Evolutionary conservation across 768 basidiomycete species (phyloP).

Genomic region (Clitopilus passeckerianus): DNA sequence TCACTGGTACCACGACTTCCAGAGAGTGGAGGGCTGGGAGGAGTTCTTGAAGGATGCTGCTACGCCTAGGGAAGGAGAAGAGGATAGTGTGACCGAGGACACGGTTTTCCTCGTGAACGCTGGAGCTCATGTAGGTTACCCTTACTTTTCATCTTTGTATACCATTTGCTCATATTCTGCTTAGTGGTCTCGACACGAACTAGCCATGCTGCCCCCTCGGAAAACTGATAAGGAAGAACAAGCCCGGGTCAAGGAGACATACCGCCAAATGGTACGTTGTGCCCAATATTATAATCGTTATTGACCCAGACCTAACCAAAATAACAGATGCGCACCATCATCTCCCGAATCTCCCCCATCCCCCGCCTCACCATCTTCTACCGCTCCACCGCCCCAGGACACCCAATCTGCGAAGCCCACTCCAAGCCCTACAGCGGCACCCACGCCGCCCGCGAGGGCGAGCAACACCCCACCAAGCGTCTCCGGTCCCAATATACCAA

Average conservation of each 20-base stretch:
- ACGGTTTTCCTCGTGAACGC: slow-evolving; percentile 23
- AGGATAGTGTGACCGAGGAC: slow-evolving; percentile 18
- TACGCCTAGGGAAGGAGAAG: slow-evolving; percentile 14
- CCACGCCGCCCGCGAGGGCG: slow-evolving; percentile 11
- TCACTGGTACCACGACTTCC: slow-evolving; percentile 20
- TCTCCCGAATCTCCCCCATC: slow-evolving; percentile 14
- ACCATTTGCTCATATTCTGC: background rate
- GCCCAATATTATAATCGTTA: background rate
- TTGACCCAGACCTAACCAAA: background rate
- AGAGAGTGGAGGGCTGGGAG: slow-evolving; percentile 21
- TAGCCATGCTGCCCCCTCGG: slow-evolving; percentile 20
- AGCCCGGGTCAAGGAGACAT: slow-evolving; percentile 20
- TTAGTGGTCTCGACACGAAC: slow-evolving; percentile 23
- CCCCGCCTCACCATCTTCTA: slow-evolving; percentile 16
- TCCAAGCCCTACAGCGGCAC: slow-evolving; percentile 14
- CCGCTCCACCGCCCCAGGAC: slow-evolving; percentile 21
- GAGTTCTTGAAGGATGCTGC: slow-evolving; percentile 17
- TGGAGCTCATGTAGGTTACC: slow-evolving; percentile 18
- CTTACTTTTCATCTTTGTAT: background rate
- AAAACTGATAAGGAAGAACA: slow-evolving; percentile 18
- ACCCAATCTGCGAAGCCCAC: slow-evolving; percentile 16
- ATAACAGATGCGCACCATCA: slow-evolving; percentile 15
- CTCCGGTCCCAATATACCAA: slow-evolving; percentile 13
- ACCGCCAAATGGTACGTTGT: slow-evolving; percentile 18
- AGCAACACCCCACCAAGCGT: slow-evolving; percentile 13